These are phyloP conservation scores for Paramarasmius palmivorus DNA, from an alignment of 1,284 basidiomycete species.

Conservation along the genomic window DNA sequence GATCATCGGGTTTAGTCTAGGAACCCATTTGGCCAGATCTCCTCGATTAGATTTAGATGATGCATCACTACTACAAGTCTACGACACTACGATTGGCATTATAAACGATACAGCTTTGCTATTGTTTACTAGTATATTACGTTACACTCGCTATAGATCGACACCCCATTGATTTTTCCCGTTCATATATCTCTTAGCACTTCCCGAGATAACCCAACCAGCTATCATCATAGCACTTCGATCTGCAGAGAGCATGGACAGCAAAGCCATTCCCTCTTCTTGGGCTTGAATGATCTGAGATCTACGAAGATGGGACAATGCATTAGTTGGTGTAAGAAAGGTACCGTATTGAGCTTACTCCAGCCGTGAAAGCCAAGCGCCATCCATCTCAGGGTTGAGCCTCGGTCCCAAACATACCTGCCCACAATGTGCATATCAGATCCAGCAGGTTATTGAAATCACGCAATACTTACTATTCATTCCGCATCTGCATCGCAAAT, in stretches of 20 bases:
- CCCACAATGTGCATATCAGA: neutral
- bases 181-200: conserved; percentile 30
- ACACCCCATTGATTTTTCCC: too few relatives aligned
- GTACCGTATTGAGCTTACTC: too few relatives aligned
- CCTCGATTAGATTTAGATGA: too few relatives aligned
- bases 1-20: too few relatives aligned
- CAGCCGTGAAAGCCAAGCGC: conserved; percentile 45
- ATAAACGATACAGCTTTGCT: too few relatives aligned
- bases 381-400: conserved; percentile 40
- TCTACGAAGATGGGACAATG: too few relatives aligned
- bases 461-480: conserved; percentile 35
- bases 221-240: conserved; percentile 34
- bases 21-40: too few relatives aligned
- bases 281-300: conserved; percentile 11
- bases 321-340: too few relatives aligned
- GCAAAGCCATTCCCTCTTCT: conserved; percentile 17
- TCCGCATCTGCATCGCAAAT: conserved; percentile 41
- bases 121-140: too few relatives aligned
- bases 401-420: conserved; percentile 41
- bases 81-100: too few relatives aligned
- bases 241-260: conserved; percentile 23
- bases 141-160: too few relatives aligned
- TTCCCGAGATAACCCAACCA: conserved; percentile 38
- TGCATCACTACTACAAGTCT: too few relatives aligned
- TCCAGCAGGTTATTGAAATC: neutral